These are phyloP conservation scores for Tetradesmus obliquus DNA, from an alignment of 139 green algal genomes.

Conservation along the genomic window DNA sequence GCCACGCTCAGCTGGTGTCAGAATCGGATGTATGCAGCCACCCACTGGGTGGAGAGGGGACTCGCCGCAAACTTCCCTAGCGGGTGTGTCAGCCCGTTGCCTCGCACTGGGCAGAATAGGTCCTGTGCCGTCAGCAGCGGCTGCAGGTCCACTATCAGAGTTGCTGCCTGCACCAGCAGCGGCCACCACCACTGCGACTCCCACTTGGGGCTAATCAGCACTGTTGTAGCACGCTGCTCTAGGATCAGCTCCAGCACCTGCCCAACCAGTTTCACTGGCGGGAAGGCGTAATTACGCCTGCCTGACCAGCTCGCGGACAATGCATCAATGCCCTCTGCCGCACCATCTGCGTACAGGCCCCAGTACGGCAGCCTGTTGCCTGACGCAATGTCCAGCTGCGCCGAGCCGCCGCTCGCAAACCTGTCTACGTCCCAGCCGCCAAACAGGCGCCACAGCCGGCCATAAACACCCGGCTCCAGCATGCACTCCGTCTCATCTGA, in stretches of 20 bases:
- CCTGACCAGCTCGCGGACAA: background rate
- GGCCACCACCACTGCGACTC: conserved; percentile 24
- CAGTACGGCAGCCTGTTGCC: conserved; percentile 1
- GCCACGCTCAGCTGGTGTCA: background rate
- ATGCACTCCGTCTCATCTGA: conserved; percentile 25
- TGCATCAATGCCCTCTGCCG: background rate
- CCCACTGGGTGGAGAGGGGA: background rate
- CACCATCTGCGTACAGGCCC: conserved; percentile 6
- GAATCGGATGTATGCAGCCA: background rate
- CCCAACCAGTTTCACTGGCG: conserved; percentile 6
- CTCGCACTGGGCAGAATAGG: background rate
- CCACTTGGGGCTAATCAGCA: conserved; percentile 26
- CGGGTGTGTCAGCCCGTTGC: background rate
- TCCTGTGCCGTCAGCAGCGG: background rate
- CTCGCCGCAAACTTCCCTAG: background rate
- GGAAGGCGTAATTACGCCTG: conserved; percentile 10
- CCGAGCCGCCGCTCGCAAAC: background rate
- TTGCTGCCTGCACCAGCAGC: background rate
- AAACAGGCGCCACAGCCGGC: background rate
- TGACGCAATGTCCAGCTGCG: background rate
- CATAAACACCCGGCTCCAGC: background rate
- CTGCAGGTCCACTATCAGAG: background rate
- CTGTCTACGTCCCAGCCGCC: background rate
- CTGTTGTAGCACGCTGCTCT: background rate
- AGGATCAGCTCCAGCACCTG: background rate